Conservation (phyloP, 2,329 filamentous ascomycete species). For the Talaromyces sp. region DNA sequence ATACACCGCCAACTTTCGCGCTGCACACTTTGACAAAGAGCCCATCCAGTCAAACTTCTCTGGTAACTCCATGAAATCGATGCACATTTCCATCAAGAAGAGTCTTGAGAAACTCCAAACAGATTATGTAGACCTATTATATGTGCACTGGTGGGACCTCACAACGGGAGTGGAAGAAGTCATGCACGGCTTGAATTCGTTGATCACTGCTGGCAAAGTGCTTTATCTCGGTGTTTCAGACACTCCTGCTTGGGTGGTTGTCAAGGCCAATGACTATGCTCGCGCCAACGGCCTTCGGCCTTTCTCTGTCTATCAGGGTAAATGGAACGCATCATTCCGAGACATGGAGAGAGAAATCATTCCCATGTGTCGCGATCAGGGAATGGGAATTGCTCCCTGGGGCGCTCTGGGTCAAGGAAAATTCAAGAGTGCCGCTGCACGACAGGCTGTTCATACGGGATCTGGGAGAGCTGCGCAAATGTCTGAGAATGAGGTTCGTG, state of each 20-base stretch:
- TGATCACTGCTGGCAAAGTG: slow-evolving; percentile 38
- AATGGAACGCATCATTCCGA: slow-evolving; percentile 34
- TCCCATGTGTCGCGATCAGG: slow-evolving; percentile 38
- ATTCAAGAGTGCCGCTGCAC: slow-evolving; percentile 39
- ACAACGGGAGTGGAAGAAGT: slow-evolving; percentile 34
- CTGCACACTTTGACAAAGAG: slow-evolving; percentile 36
- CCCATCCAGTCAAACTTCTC: slow-evolving; percentile 37
- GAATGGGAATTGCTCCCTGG: slow-evolving; percentile 53
- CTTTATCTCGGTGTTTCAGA: slow-evolving; percentile 40
- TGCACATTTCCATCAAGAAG: slow-evolving; percentile 41
- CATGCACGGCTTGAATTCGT: slow-evolving; percentile 35
- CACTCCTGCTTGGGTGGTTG: slow-evolving; percentile 38
- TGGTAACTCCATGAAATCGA: slow-evolving; percentile 42
- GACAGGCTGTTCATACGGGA: slow-evolving; percentile 26
- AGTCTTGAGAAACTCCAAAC: slow-evolving; percentile 47
- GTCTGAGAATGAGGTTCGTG: slow-evolving; percentile 15
- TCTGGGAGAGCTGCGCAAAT: slow-evolving; percentile 18
- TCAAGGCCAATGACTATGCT: slow-evolving; percentile 38
- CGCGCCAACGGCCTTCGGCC: slow-evolving; percentile 35
- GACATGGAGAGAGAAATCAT: slow-evolving; percentile 41
- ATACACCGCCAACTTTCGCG: slow-evolving; percentile 55
- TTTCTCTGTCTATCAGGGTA: slow-evolving; percentile 39
- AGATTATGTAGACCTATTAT: slow-evolving; percentile 52
- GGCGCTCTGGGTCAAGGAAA: slow-evolving; percentile 51
- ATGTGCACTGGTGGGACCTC: slow-evolving; percentile 52